Evolutionary conservation across 2,329 filamentous ascomycete species (phyloP), one percentile per base, ranked within the genome.

Genomic region (Akanthomyces muscarius): DNA sequence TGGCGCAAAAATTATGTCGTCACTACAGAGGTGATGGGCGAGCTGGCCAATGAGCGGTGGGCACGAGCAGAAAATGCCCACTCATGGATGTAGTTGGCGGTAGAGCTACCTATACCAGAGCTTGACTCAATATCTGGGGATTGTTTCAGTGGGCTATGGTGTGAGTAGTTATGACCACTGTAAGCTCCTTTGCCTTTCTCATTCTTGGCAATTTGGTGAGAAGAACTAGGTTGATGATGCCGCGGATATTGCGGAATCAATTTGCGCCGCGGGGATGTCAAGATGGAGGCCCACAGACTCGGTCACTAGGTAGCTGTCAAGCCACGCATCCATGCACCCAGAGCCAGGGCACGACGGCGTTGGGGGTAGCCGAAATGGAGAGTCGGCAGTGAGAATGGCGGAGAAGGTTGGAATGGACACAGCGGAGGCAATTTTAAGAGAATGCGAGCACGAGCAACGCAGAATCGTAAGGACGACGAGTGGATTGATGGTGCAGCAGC

Each of bases 1-100:
- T 61, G 33, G 45, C 41, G 38, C 48, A 59, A 59, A 62, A 62
- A 62, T 55, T 54, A 47, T 55, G 51, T 62, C 59, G 51, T 62
- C 59, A 55, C 51, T 28, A 41, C 28, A 30, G 6, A 30, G 28
- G 28, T 30, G 28, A 28, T 48, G 2, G 38, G 28, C 30, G 25
- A 41, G 30, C 41, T 41, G 42, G 38, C 59, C 59, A 55, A 55
- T 62, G 28, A 48, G 59, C 50, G 51, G 30, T 55, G 21, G 42
- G 44, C 48, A 18, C 21, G 28, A 55, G 59, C 59, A 55, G 59
- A 62, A 62, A 55, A 52, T 23, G 41, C 25, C 38, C 28, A 30
- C 28, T 30, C 21, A 21, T 21, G 21, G 21, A 21, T 21, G 21
- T 18, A 53, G 30, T 18, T 13, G 23, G 47, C 8, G 28, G 28